Evolutionary conservation across 306 rosid species (phyloP), one percentile per base, ranked within the genome.

Genomic region (Dryas drummondii): DNA sequence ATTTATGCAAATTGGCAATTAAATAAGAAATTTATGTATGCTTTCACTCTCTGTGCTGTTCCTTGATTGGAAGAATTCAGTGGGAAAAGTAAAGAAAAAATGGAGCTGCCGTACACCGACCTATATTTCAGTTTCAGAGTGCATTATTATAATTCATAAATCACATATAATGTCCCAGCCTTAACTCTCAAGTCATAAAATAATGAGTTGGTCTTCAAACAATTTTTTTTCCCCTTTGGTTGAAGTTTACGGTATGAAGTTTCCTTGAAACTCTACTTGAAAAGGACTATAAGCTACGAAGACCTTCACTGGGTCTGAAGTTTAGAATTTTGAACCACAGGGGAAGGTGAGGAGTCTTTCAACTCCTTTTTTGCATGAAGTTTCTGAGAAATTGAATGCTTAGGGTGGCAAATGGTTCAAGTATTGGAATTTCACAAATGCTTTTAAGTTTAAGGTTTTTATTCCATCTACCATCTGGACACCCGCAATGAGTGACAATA

Each of bases 251-350:
- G 70, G 59, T 80, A 49, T 41, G 53, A 63, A 50, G 77, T 72
- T 84, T 83, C 80, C 68, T 15, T 19, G 88, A 86, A 84, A 74
- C 85, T 76, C 32, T 73, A 26, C 27, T 47, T 46, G 85, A 84
- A 80, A 77, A 72, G 48, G 79, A 79, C 83, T 61, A 8, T 4
- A 4, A 47, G 55, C 16, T 74, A 56, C 41, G 27, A 19, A 13
- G 37, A n/a, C 51, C 73, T 48, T 68, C 19, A 55, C 48, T 55
- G 14, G n/a, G 19, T 58, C 58, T 17, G 52, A 22, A 5, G 26
- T 15, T 65, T 44, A 19, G 32, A 65, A 65, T 1, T 65, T 44
- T 65, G 44, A 51, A 17, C 52, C 70, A 17, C 53, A 9, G 45
- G 32, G 17, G 9, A 65, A 64, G 52, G 14, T 65, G 40, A 32